Evolutionary conservation across 2,329 filamentous ascomycete species (phyloP).

Genomic region (Chaetothyriales sp.): DNA sequence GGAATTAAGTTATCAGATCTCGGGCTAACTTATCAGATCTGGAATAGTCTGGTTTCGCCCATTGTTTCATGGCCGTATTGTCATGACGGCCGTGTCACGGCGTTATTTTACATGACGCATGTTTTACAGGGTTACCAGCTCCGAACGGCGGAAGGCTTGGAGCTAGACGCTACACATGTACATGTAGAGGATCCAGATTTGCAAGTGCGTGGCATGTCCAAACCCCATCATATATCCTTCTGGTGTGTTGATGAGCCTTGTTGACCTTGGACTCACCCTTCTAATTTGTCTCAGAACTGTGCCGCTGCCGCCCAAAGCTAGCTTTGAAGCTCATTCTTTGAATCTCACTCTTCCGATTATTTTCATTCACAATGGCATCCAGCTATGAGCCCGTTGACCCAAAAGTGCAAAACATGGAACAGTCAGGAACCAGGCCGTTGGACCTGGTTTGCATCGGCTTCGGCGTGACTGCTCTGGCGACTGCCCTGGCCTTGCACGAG

Average conservation of each 20-base stretch:
- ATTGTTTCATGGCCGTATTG: neutral
- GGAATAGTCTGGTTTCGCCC: neutral
- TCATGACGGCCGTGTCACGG: neutral
- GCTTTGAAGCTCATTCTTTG: neutral
- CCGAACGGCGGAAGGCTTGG: too few species aligned
- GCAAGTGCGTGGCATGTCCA: too few species aligned
- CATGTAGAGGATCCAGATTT: too few species aligned
- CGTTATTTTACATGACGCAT: neutral
- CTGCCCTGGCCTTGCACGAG: slow-evolving; percentile 12
- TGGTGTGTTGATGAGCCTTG: neutral
- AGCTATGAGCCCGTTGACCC: neutral
- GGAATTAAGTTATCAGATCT: slow-evolving; percentile 9
- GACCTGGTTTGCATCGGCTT: slow-evolving; percentile 15
- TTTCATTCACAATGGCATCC: neutral
- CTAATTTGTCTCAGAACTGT: neutral
- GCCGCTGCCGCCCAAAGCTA: neutral
- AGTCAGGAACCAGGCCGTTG: neutral
- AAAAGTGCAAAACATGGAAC: neutral
- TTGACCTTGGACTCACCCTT: neutral
- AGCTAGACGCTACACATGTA: too few species aligned
- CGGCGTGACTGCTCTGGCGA: slow-evolving; percentile 7
- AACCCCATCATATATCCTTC: neutral
- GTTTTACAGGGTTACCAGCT: neutral
- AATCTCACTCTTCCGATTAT: neutral
- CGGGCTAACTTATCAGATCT: slow-evolving; percentile 6